Conservation (phyloP, 176 grass and related monocot species). For the Otatea glauca region DNA sequence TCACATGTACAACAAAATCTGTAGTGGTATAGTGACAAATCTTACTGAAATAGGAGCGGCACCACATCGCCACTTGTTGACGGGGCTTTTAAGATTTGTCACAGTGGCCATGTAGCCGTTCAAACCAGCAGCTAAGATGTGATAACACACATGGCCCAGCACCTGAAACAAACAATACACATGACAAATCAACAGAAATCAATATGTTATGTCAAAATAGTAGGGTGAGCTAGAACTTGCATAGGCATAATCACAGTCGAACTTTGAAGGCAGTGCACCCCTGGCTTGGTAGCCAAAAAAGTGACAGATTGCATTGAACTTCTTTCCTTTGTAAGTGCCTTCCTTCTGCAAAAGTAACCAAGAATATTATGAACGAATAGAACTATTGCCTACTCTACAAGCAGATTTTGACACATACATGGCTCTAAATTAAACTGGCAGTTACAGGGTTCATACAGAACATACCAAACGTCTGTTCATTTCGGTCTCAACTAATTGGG, state of each 20-base stretch:
- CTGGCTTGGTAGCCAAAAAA: slow-evolving; percentile 99
- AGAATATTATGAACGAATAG: slow-evolving; percentile 37
- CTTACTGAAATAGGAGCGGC: slow-evolving; percentile 95
- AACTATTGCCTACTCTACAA: not conserved
- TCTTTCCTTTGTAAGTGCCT: slow-evolving; percentile 97
- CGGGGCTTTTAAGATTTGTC: slow-evolving; percentile 94
- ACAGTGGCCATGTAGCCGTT: slow-evolving; percentile 99
- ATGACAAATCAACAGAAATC: slow-evolving; percentile 30
- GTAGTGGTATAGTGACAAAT: slow-evolving; percentile 19
- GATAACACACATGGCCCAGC: slow-evolving; percentile 95
- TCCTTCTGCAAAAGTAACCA: slow-evolving; percentile 69
- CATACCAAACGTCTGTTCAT: slow-evolving; percentile 90
- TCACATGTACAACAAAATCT: slow-evolving; percentile 18
- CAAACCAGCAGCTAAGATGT: slow-evolving; percentile 85
- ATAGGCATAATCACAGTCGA: slow-evolving; percentile 99
- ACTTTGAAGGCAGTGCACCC: slow-evolving; percentile 93
- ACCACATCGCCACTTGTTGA: slow-evolving; percentile 94
- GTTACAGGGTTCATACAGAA: slow-evolving; percentile 33
- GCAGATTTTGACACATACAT: slow-evolving; percentile 19
- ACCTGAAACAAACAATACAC: slow-evolving; percentile 62
- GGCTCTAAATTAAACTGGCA: slow-evolving; percentile 4
- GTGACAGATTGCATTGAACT: slow-evolving; percentile 97
- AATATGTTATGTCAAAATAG: slow-evolving; percentile 21
- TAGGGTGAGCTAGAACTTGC: slow-evolving; percentile 52
- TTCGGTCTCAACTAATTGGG: slow-evolving; percentile 92